Evolutionary conservation across 2,329 filamentous ascomycete species (phyloP).

Genomic region (Phyllachora maydis): DNA sequence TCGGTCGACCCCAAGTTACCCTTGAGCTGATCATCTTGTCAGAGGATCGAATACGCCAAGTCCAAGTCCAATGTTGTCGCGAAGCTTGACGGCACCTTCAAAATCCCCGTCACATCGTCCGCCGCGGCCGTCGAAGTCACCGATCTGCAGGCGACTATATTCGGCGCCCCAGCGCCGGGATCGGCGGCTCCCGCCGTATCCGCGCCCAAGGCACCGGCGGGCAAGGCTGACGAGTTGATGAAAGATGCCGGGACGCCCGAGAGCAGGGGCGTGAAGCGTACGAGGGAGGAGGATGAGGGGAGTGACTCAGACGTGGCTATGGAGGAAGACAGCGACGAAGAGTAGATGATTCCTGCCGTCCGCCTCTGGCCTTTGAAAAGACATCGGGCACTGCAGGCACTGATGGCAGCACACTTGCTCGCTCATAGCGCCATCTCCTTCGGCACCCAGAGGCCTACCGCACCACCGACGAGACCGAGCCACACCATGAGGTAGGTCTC

Average conservation of each 20-base stretch:
- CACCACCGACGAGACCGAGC: slow-evolving; percentile 70
- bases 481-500: slow-evolving; percentile 67
- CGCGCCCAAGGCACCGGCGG: slow-evolving; percentile 23
- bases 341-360: too few species aligned
- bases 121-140: slow-evolving; percentile 41
- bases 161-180: slow-evolving; percentile 43
- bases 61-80: slow-evolving; percentile 73
- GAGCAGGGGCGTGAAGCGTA: slow-evolving; percentile 46
- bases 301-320: slow-evolving; percentile 39
- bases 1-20: background rate
- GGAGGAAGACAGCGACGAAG: slow-evolving; percentile 54
- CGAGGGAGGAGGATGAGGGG: slow-evolving; percentile 47
- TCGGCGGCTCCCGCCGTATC: slow-evolving; percentile 15
- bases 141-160: slow-evolving; percentile 61
- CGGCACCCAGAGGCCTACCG: slow-evolving; percentile 61
- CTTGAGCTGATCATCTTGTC: slow-evolving; percentile 2
- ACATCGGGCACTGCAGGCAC: slow-evolving; percentile 1
- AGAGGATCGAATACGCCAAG: slow-evolving; percentile 88
- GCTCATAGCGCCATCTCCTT: slow-evolving; percentile 34
- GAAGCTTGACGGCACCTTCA: slow-evolving; percentile 82
- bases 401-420: slow-evolving; percentile 1
- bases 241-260: slow-evolving; percentile 30
- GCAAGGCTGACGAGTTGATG: slow-evolving; percentile 24
- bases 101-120: slow-evolving; percentile 35
- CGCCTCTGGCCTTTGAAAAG: too few species aligned